Evolutionary conservation across 1,139 yeast genomes (phyloP), one percentile per base, ranked within the genome.

Genomic region (Yamadazyma siamensis): DNA sequence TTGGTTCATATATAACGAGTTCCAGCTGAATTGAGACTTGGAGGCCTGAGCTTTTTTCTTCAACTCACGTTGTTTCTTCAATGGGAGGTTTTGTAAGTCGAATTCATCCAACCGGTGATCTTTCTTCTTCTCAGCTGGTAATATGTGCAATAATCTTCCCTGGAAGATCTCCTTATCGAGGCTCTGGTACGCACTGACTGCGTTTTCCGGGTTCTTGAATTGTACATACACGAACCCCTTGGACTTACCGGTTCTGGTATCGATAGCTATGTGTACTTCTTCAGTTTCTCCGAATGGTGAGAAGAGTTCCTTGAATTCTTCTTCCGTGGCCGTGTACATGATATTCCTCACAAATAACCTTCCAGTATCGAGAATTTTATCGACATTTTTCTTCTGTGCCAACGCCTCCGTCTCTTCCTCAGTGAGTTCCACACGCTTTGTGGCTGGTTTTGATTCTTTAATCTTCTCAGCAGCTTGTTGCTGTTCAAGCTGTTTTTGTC

Each of bases 211-310:
- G 39, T 75, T 65, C 15, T 56, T 60, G 53, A 84, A 91, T 52
- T 82, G 80, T 8, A 88, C 71, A 49, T 89, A 89, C 0, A 94
- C 96, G 56, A 87, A 87, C 1, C 99, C 99, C 56, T 91, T 91
- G 1, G 96, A 82, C 47, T 80, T 77, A 7, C 94, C 94, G 0
- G 94, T 86, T 57, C 94, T 75, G 3, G 95, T 82, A 51, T 91
- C 97, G 23, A 88, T 60, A 1, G 98, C 96, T 44, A 91, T 65
- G 55, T 91, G 98, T 1, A 88, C 95, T 57, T 83, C 91, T 41
- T 77, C 80, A 27, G 83, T 59, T 4, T 64, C 54, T 9, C 94
- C 94, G 43, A 58, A 83, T 6, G 54, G 45, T 4, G 62, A 45
- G 49, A 84, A 82, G 15, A 88, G 61, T 2, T 67, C 59, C 25